These are phyloP conservation scores for Fusarium tupiense DNA, from an alignment of 2,329 filamentous ascomycete genomes.

Conservation along the genomic window DNA sequence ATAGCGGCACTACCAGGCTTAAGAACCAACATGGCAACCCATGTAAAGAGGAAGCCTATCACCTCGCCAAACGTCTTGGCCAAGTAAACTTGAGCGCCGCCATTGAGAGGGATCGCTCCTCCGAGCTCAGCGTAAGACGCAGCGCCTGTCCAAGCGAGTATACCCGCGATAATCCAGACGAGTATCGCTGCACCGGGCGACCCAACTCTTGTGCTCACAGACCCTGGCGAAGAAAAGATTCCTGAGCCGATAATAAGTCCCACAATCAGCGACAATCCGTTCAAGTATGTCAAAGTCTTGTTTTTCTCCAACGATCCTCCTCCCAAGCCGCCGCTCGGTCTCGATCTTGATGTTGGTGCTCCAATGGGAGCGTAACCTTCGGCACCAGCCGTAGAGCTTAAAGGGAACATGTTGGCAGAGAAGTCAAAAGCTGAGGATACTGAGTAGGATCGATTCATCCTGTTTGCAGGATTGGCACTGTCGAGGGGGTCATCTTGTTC, in stretches of 20 bases:
- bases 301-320: conserved; percentile 90
- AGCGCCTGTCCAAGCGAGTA: conserved; percentile 95
- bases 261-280: conserved; percentile 89
- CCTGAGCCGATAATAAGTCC: conserved; percentile 95
- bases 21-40: conserved; percentile 92
- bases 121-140: conserved; percentile 96
- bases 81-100: conserved; percentile 91
- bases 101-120: conserved; percentile 94
- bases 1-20: conserved; percentile 95
- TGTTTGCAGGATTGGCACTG: conserved; percentile 61
- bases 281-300: conserved; percentile 94
- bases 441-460: conserved; percentile 77
- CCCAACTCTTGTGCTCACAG: conserved; percentile 90
- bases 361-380: conserved; percentile 87
- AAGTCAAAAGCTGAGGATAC: conserved; percentile 96
- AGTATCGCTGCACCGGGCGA: conserved; percentile 90
- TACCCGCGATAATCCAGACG: conserved; percentile 91
- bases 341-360: conserved; percentile 69
- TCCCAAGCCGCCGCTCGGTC: conserved; percentile 62
- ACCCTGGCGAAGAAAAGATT: conserved; percentile 93
- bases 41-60: conserved; percentile 92
- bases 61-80: conserved; percentile 97
- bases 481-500: conserved; percentile 80
- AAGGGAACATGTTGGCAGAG: conserved; percentile 88
- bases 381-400: conserved; percentile 80